phyloP scores from a whole-genome alignment of 345 rosid genomes.

The Gossypioides kirkii region DNA sequence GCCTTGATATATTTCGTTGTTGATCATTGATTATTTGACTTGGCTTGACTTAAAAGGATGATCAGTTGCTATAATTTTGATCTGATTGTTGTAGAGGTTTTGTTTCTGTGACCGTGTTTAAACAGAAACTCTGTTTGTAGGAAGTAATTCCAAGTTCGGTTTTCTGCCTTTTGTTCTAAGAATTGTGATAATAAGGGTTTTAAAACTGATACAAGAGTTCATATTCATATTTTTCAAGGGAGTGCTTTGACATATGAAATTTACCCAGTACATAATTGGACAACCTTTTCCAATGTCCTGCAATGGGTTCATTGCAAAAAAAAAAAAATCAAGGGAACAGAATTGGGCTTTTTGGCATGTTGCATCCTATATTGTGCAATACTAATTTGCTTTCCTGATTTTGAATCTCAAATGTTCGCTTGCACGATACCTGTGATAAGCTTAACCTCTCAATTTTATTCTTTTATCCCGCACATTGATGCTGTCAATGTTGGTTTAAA shows the following conservation, averaged over 20 bases:
- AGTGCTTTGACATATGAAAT: neutral
- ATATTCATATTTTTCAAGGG: neutral
- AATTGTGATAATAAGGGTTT: neutral
- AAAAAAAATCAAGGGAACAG: neutral
- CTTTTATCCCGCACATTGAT: conserved; percentile 2
- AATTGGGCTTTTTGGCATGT: neutral
- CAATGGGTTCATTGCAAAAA: neutral
- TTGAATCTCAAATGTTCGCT: neutral
- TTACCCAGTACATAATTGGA: neutral
- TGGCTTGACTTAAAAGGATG: conserved; percentile 1
- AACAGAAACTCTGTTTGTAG: neutral
- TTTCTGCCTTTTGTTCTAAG: neutral
- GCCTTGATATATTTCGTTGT: neutral
- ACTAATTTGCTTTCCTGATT: neutral
- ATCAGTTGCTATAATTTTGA: neutral
- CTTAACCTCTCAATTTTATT: neutral
- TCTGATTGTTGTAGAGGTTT: neutral
- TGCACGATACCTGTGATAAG: neutral
- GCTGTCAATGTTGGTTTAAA: neutral
- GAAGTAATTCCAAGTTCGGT: neutral
- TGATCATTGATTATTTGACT: conserved; percentile 5
- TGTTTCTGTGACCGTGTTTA: neutral
- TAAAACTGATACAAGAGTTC: conserved; percentile 2
- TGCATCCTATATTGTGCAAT: neutral
- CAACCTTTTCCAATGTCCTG: neutral